These are phyloP conservation scores for Oryza rufipogon DNA, from an alignment of 176 grass and related monocot genomes.

Conservation along the genomic window DNA sequence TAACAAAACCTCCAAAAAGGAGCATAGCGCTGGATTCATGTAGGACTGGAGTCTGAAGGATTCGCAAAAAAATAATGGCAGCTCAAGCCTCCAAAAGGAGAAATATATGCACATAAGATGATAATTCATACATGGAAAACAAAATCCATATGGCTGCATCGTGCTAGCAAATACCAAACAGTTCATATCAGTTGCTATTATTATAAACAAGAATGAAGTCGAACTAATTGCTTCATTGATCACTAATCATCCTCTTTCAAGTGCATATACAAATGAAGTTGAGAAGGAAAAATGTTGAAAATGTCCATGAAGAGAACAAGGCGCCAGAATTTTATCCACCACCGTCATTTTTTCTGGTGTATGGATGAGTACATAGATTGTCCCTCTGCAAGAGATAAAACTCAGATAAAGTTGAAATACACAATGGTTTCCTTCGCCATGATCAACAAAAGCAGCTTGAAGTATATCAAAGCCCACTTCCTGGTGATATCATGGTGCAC, in stretches of 20 bases:
- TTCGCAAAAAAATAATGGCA: background rate
- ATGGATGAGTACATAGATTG: slow-evolving; percentile 1
- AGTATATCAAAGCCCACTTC: slow-evolving; percentile 90
- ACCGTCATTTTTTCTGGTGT: slow-evolving; percentile 37
- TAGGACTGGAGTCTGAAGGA: background rate
- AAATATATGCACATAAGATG: background rate
- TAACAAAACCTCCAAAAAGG: background rate
- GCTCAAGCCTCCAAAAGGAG: background rate
- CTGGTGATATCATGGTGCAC: slow-evolving; percentile 84
- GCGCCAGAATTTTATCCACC: background rate
- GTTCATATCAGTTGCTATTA: slow-evolving; percentile 26
- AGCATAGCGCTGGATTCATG: background rate
- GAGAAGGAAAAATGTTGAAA: background rate
- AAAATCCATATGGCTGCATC: background rate
- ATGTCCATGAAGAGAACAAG: slow-evolving; percentile 12
- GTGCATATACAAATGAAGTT: background rate
- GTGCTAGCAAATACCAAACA: slow-evolving; percentile 16
- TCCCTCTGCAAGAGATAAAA: slow-evolving; percentile 22
- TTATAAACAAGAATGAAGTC: slow-evolving; percentile 22
- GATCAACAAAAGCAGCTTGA: slow-evolving; percentile 77
- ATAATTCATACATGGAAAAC: slow-evolving; percentile 4
- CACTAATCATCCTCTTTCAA: slow-evolving; percentile 26
- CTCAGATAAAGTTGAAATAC: slow-evolving; percentile 69
- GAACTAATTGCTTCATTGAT: background rate
- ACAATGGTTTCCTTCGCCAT: slow-evolving; percentile 84